Evolutionary conservation across 345 rosid species (phyloP).

Genomic region (Litchi chinensis): DNA sequence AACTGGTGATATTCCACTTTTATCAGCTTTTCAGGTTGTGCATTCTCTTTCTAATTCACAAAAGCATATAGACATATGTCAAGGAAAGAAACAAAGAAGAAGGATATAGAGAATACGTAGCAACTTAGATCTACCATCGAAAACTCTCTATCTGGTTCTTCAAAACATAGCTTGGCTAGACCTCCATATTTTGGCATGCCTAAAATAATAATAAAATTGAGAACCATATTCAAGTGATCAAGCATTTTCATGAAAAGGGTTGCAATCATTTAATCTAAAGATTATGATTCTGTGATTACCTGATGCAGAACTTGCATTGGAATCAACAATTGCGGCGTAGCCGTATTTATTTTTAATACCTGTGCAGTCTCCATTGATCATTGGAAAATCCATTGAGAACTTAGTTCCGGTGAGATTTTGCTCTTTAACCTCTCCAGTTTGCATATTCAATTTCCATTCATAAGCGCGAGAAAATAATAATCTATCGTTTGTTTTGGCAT

Average conservation of each 20-base stretch:
- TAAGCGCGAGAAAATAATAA: slow-evolving; percentile 29
- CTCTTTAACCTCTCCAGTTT: slow-evolving; percentile 46
- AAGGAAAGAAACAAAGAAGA: neutral
- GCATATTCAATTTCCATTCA: slow-evolving; percentile 54
- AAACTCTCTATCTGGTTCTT: slow-evolving; percentile 15
- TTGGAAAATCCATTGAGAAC: slow-evolving; percentile 52
- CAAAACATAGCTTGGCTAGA: slow-evolving; percentile 52
- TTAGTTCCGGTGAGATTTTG: slow-evolving; percentile 33
- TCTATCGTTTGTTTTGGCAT: slow-evolving; percentile 5
- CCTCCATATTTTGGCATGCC: slow-evolving; percentile 51
- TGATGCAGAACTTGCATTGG: slow-evolving; percentile 37
- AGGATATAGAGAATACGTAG: neutral
- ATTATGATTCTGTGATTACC: slow-evolving; percentile 24
- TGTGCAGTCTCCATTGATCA: slow-evolving; percentile 39
- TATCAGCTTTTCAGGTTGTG: slow-evolving; percentile 24
- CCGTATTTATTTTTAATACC: slow-evolving; percentile 45
- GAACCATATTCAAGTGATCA: neutral
- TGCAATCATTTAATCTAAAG: neutral
- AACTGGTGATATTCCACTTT: slow-evolving; percentile 49
- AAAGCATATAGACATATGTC: neutral
- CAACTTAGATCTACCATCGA: slow-evolving; percentile 15
- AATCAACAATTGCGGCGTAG: slow-evolving; percentile 40
- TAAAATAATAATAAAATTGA: neutral
- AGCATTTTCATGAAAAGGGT: neutral
- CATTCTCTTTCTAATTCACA: neutral